Conservation (phyloP, 306 rosid species). For the Inga laurina region DNA sequence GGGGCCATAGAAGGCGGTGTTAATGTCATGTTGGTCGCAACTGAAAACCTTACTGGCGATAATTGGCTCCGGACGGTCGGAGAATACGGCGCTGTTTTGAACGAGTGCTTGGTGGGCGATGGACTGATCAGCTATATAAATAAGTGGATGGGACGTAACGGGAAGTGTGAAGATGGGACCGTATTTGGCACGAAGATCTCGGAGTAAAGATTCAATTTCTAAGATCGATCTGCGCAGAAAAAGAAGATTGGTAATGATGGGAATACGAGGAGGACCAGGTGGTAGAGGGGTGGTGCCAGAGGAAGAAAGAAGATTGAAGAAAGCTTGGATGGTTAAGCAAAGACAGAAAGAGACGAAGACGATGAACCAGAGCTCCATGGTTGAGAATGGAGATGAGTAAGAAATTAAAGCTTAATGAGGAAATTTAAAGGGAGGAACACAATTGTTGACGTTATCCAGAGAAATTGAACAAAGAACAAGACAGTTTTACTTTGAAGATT, state of each 20-base stretch:
- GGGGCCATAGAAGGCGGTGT: neutral
- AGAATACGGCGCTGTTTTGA: neutral
- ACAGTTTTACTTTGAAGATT: neutral
- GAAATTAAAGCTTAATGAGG: neutral
- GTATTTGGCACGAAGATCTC: neutral
- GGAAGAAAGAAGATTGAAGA: neutral
- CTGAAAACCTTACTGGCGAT: neutral
- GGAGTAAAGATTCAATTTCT: neutral
- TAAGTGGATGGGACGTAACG: neutral
- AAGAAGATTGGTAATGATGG: neutral
- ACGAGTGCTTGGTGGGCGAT: neutral
- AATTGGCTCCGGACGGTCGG: neutral
- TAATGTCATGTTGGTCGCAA: neutral
- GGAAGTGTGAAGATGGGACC: neutral
- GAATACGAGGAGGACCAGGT: neutral
- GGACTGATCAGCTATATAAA: neutral
- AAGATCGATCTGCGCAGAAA: neutral
- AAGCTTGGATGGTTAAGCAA: neutral
- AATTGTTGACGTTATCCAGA: neutral
- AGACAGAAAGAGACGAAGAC: neutral
- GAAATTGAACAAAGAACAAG: neutral
- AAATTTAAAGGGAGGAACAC: neutral
- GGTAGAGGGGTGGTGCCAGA: neutral
- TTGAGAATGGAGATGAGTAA: neutral
- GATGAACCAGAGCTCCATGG: neutral